Percentiles rank a stretch among this genome's conserved stretches.
phyloP scores from a whole-genome alignment of 2,329 filamentous ascomycete species.

The Stagonosporopsis chrysanthemi region DNA sequence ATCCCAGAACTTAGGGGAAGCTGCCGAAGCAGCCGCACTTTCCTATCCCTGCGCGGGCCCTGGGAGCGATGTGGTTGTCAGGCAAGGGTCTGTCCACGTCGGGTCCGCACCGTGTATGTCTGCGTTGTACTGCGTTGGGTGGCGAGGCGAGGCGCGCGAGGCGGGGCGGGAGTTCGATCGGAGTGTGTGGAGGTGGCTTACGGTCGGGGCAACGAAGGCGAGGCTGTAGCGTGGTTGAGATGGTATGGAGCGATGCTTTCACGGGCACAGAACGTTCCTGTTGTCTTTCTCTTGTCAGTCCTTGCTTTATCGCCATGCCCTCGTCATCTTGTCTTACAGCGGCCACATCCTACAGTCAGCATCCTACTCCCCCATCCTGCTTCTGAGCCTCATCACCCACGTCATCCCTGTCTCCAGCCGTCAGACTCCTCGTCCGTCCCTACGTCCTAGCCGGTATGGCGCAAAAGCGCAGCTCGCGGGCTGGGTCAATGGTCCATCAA shows the following conservation, averaged over 20 bases:
- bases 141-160: constrained; percentile 17
- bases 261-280: neutral
- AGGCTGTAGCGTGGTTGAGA: neutral
- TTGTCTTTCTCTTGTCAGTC: neutral
- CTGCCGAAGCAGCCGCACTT: constrained; percentile 14
- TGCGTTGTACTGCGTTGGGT: constrained; percentile 9
- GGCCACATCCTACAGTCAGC: neutral
- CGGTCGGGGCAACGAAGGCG: neutral
- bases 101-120: constrained; percentile 29
- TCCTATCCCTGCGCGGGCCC: constrained; percentile 22
- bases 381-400: neutral
- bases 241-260: neutral
- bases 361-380: neutral
- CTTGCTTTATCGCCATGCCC: neutral
- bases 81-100: constrained; percentile 15
- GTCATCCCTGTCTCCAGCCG: no score
- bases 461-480: neutral
- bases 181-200: neutral
- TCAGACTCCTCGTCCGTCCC: no score
- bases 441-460: neutral
- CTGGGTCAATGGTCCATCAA: neutral
- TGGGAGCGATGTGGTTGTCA: constrained; percentile 17
- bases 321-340: neutral
- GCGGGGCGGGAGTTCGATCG: neutral
- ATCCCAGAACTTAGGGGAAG: constrained; percentile 13